phyloP scores from a whole-genome alignment of 2,329 filamentous ascomycete genomes.

The Sclerotinia minor region DNA sequence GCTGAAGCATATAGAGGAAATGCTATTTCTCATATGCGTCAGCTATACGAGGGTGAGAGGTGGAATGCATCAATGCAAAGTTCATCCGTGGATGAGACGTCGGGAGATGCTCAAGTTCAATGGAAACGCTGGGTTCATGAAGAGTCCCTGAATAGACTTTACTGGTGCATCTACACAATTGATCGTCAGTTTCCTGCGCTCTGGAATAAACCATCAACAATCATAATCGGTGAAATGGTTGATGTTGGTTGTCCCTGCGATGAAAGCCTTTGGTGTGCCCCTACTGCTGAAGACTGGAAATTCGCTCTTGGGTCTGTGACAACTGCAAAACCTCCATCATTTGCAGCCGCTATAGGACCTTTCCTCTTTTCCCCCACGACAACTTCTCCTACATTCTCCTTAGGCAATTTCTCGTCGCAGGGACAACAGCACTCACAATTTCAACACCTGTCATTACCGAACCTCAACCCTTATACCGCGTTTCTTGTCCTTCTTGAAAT shows the following conservation, averaged over 20 bases:
- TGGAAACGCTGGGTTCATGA: constrained; percentile 33
- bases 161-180: constrained; percentile 35
- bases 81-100: neutral
- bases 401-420: neutral
- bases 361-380: constrained; percentile 29
- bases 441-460: constrained; percentile 27
- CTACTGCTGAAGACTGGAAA: constrained; percentile 35
- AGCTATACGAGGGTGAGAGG: constrained; percentile 25
- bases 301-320: constrained; percentile 32
- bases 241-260: constrained; percentile 35
- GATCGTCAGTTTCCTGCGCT: constrained; percentile 35
- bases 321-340: constrained; percentile 31
- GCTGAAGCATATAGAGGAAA: constrained; percentile 34
- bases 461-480: constrained; percentile 35
- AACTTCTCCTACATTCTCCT: neutral
- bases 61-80: neutral
- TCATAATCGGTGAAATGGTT: constrained; percentile 33
- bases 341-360: constrained; percentile 34
- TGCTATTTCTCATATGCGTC: constrained; percentile 33
- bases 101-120: constrained; percentile 25
- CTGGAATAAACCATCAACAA: constrained; percentile 34
- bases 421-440: neutral
- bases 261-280: constrained; percentile 35
- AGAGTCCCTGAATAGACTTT: constrained; percentile 33
- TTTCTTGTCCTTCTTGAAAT: constrained; percentile 35